phyloP scores from a whole-genome alignment of 192 early-diverging fungal species.

The Lunasporangiospora selenospora region DNA sequence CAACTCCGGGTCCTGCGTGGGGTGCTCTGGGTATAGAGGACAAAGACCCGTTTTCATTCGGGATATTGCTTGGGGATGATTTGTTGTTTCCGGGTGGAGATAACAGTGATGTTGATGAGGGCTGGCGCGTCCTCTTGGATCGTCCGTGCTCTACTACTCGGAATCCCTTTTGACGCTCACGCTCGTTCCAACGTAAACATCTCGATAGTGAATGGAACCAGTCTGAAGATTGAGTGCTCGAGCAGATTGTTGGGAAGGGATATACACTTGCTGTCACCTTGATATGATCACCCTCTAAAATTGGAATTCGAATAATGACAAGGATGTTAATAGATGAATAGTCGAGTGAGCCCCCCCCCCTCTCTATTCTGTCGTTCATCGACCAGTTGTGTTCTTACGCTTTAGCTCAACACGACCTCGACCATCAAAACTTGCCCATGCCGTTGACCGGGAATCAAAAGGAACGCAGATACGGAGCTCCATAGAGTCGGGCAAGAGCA shows the following conservation, averaged over 20 bases:
- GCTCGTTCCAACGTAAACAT: constrained; percentile 94
- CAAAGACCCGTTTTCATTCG: too few relatives aligned
- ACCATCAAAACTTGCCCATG: constrained; percentile 96
- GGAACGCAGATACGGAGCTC: constrained; percentile 89
- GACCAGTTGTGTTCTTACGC: constrained; percentile 47
- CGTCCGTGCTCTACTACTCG: constrained; percentile 50
- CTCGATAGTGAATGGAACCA: constrained; percentile 91
- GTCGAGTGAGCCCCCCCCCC: background rate
- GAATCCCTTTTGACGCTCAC: constrained; percentile 89
- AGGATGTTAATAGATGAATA: background rate
- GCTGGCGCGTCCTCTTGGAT: constrained; percentile 9
- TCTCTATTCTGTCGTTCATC: background rate
- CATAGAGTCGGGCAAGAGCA: constrained; percentile 92
- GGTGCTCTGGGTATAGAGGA: too few relatives aligned
- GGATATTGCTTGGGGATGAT: too few relatives aligned
- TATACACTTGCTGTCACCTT: constrained; percentile 84
- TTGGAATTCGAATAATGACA: constrained; percentile 1
- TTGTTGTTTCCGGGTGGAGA: constrained; percentile 6
- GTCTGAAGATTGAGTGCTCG: constrained; percentile 74
- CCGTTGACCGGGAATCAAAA: constrained; percentile 81
- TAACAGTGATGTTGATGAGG: constrained; percentile 9
- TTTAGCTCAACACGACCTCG: constrained; percentile 88
- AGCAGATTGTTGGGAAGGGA: constrained; percentile 90
- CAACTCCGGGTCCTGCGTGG: too few relatives aligned
- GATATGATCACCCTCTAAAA: constrained; percentile 81